Evolutionary conservation across 306 rosid species (phyloP).

Genomic region (Prunus padus): DNA sequence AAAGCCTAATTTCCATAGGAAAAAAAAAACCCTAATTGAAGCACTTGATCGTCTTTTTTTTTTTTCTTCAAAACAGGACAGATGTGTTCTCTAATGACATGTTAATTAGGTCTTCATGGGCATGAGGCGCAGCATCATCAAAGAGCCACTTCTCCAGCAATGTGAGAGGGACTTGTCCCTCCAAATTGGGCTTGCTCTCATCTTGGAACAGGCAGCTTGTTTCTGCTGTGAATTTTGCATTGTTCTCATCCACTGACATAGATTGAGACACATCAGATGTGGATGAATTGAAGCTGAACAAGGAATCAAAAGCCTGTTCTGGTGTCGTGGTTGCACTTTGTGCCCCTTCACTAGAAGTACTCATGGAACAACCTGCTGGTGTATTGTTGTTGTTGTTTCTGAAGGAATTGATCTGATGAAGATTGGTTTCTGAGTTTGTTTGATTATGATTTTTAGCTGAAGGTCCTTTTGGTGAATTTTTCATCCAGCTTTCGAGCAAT

Average conservation of each 20-base stretch:
- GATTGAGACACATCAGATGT: slow-evolving; percentile 36
- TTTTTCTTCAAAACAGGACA: slow-evolving; percentile 34
- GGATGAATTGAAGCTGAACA: slow-evolving; percentile 49
- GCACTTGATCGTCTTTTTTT: neutral
- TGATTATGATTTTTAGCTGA: neutral
- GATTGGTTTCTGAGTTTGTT: slow-evolving; percentile 17
- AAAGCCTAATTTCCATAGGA: neutral
- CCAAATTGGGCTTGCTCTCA: slow-evolving; percentile 48
- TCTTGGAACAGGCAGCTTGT: slow-evolving; percentile 28
- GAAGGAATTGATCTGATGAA: neutral
- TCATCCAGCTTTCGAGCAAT: slow-evolving; percentile 75
- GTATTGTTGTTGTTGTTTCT: slow-evolving; percentile 1
- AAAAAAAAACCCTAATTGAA: neutral
- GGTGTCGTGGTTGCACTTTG: slow-evolving; percentile 38
- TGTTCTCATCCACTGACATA: slow-evolving; percentile 31
- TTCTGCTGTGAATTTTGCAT: slow-evolving; percentile 19
- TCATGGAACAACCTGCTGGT: neutral
- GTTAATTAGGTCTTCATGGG: slow-evolving; percentile 52
- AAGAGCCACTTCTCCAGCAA: slow-evolving; percentile 83
- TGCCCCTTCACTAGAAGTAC: slow-evolving; percentile 54
- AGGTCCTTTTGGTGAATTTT: slow-evolving; percentile 41
- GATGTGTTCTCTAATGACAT: slow-evolving; percentile 46
- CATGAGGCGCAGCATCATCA: slow-evolving; percentile 60
- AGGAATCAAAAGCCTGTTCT: slow-evolving; percentile 40
- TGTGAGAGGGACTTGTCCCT: slow-evolving; percentile 53